A percentile compares a stretch with the other conserved stretches of the same genome.
Conservation (phyloP, 2,329 filamentous ascomycete species). For the Botrytis paeoniae region DNA sequence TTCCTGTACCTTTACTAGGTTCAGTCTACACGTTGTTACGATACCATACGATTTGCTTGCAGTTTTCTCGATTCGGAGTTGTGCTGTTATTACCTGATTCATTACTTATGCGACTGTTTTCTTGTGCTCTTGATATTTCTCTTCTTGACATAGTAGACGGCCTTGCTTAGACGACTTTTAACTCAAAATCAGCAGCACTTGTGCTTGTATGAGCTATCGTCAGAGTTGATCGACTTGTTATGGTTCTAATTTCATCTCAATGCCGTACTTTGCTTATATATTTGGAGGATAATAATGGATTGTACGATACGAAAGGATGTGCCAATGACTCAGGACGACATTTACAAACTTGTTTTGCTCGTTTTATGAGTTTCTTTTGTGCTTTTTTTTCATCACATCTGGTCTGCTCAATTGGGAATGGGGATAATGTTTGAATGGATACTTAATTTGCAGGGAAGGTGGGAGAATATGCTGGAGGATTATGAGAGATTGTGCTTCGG, state of each 20-base stretch:
- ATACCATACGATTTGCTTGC: not conserved
- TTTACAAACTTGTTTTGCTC: not conserved
- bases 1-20: not conserved
- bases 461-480: not conserved
- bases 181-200: not conserved
- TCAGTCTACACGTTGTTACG: not conserved
- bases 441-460: not conserved
- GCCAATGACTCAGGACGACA: not conserved
- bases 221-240: not conserved
- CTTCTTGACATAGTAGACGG: not conserved
- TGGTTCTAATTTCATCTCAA: not conserved
- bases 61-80: not conserved
- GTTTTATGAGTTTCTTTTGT: not conserved
- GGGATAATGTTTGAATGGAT: not conserved
- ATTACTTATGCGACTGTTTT: not conserved
- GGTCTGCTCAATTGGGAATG: not conserved
- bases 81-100: not conserved
- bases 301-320: not conserved
- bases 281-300: not conserved
- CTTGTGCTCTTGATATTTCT: not conserved
- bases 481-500: not conserved
- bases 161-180: not conserved
- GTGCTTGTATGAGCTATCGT: not conserved
- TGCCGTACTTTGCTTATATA: not conserved
- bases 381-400: slow-evolving; percentile 1